Base-by-base conservation (phyloP, 176 grass and related monocot genomes). In the Panicum miliaceum region DNA sequence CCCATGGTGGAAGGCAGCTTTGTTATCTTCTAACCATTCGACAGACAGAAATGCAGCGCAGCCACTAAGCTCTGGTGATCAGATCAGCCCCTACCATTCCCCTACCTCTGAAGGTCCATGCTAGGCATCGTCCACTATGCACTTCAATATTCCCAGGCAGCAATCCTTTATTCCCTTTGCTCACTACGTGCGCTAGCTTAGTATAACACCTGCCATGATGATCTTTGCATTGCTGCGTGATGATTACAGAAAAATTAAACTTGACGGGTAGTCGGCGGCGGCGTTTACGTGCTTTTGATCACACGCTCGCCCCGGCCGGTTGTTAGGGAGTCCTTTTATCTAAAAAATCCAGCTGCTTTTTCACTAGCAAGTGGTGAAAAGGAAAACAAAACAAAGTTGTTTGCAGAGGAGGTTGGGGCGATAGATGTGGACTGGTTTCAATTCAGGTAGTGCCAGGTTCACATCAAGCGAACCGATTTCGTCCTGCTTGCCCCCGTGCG, bases 51-150 rank as follows among this genome's bases (percentile, higher is more conserved):
- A 80, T 76, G 77, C 34, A 81, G 25, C 71, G 53, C 34, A 67
- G 23, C 72, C 78, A 86, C 58, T 79, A 67, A 86, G 59, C 20
- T 82, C 35, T 81, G 46, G 71, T 66, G 63, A 89, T 84, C 40
- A 61, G 7, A 77, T 32, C 29, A 32, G 29, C 64, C 50, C 61
- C 71, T 76, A 62, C 81, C 81, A 74, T 67, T 42, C 71, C 26
- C 64, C 53, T 89, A 11, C 45, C 26, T 18, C 8, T 19, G 16
- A 71, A 76, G 53, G 52, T 41, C 77, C 26, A 75, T 63, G 54
- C 23, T 67, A 65, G 11, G 37, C 62, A n/a, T n/a, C n/a, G 64
- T 54, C 64, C 53, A 77, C 70, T 26, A 68, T 12, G 82, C 35
- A 77, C 70, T 85, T 76, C 82, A 89, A 71, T 77, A 81, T 40